phyloP scores from a whole-genome alignment of 2,329 filamentous ascomycete species.

The Basipetospora chlamydospora region DNA sequence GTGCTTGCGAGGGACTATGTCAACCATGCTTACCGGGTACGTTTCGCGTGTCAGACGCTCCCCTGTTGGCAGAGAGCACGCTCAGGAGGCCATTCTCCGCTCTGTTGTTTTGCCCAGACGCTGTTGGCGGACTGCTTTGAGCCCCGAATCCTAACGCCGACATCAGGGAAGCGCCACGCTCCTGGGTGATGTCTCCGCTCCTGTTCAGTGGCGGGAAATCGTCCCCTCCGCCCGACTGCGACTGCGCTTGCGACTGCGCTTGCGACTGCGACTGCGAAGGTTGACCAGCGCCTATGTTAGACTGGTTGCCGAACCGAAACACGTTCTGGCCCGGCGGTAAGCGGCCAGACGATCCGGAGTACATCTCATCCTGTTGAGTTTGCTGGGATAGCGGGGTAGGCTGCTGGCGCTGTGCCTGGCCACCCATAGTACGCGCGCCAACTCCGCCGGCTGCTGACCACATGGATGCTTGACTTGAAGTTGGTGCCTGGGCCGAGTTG shows the following conservation, averaged over 20 bases:
- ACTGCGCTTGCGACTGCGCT: constrained; percentile 26
- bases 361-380: constrained; percentile 32
- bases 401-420: constrained; percentile 35
- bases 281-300: constrained; percentile 9
- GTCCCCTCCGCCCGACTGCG: constrained; percentile 34
- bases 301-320: constrained; percentile 41
- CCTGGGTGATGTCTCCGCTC: constrained; percentile 42
- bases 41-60: constrained; percentile 25
- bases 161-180: constrained; percentile 36
- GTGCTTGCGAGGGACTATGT: too few species aligned
- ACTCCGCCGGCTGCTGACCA: constrained; percentile 32
- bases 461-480: constrained; percentile 32
- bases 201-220: constrained; percentile 50
- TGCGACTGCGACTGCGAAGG: constrained; percentile 30
- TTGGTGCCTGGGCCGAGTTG: constrained; percentile 41
- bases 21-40: not conserved
- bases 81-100: constrained; percentile 47
- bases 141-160: constrained; percentile 38
- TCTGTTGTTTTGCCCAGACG: constrained; percentile 24
- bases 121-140: constrained; percentile 20
- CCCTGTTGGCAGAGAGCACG: constrained; percentile 45
- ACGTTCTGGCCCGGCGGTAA: constrained; percentile 9
- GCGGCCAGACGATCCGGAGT: constrained; percentile 38
- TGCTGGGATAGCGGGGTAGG: constrained; percentile 36
- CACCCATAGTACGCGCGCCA: constrained; percentile 29